Conservation (phyloP, 1,284 basidiomycete species). For the Irpex sp. region DNA sequence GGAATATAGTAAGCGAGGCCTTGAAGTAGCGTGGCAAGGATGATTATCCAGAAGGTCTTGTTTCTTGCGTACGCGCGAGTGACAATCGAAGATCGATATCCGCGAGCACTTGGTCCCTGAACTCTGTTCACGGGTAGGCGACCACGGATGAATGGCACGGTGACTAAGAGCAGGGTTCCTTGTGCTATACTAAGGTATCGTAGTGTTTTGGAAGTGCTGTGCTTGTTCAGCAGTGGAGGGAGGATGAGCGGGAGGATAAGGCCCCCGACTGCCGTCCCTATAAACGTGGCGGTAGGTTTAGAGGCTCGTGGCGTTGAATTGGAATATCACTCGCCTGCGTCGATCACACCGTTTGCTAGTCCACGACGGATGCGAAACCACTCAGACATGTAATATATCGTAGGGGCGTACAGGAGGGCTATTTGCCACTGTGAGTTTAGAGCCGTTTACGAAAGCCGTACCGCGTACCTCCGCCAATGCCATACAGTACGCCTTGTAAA, state of each 20-base stretch:
- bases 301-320: too few relatives aligned
- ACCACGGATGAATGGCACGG: slow-evolving; percentile 10
- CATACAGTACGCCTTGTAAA: slow-evolving; percentile 37
- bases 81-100: not conserved
- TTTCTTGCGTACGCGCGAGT: slow-evolving; percentile 14
- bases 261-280: slow-evolving; percentile 25
- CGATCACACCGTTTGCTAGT: slow-evolving; percentile 38
- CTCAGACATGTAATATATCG: slow-evolving; percentile 36
- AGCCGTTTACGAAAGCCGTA: too few relatives aligned
- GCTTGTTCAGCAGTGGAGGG: slow-evolving; percentile 7
- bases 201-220: slow-evolving; percentile 5
- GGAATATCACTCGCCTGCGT: slow-evolving; percentile 28
- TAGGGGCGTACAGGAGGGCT: slow-evolving; percentile 34
- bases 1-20: slow-evolving; percentile 23
- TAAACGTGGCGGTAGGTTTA: too few relatives aligned
- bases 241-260: slow-evolving; percentile 12
- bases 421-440: not conserved
- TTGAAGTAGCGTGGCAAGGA: slow-evolving; percentile 21
- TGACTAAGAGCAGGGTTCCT: not conserved
- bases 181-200: slow-evolving; percentile 6
- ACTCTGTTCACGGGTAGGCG: slow-evolving; percentile 21
- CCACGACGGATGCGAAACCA: slow-evolving; percentile 40
- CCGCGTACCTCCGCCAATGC: slow-evolving; percentile 32
- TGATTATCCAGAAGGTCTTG: slow-evolving; percentile 16
- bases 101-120: slow-evolving; percentile 2